These are phyloP conservation scores for Chlamydomonas sp. DNA, from an alignment of 139 green algal genomes.

Conservation along the genomic window DNA sequence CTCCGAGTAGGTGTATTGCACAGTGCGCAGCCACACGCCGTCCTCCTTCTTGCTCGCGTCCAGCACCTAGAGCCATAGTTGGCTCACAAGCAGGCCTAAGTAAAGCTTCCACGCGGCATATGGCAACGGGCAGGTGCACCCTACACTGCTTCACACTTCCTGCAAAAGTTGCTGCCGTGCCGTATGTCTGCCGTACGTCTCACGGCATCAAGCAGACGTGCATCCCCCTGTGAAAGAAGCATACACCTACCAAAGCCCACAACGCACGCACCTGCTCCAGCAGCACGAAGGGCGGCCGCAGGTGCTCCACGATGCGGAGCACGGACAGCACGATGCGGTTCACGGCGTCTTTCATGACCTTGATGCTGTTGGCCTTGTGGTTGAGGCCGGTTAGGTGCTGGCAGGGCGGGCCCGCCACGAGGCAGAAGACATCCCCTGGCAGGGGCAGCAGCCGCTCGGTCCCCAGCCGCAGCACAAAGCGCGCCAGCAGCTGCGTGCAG, in stretches of 20 bases:
- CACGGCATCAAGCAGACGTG: no score
- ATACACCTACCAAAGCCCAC: no score
- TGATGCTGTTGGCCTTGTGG: not conserved
- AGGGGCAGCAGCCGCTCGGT: constrained; percentile 1
- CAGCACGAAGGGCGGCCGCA: not conserved
- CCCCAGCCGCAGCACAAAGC: not conserved
- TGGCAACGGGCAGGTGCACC: no score
- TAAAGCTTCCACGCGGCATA: not conserved
- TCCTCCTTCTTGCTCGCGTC: not conserved
- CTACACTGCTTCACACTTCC: no score
- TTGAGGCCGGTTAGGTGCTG: constrained; percentile 6
- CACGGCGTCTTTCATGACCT: not conserved
- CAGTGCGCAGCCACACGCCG: not conserved
- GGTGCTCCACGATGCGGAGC: constrained; percentile 1
- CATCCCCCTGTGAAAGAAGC: no score
- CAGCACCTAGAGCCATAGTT: not conserved
- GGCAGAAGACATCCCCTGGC: not conserved
- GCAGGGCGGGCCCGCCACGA: constrained; percentile 2
- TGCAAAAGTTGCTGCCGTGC: no score
- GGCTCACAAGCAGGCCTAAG: not conserved
- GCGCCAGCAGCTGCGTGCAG: not conserved
- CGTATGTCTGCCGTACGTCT: no score
- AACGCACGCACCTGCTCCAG: constrained; percentile 15
- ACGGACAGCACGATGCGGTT: not conserved
- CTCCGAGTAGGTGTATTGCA: not conserved